phyloP scores from a whole-genome alignment of 108 stramenopile genomes.

The Skeletonema potamos region DNA sequence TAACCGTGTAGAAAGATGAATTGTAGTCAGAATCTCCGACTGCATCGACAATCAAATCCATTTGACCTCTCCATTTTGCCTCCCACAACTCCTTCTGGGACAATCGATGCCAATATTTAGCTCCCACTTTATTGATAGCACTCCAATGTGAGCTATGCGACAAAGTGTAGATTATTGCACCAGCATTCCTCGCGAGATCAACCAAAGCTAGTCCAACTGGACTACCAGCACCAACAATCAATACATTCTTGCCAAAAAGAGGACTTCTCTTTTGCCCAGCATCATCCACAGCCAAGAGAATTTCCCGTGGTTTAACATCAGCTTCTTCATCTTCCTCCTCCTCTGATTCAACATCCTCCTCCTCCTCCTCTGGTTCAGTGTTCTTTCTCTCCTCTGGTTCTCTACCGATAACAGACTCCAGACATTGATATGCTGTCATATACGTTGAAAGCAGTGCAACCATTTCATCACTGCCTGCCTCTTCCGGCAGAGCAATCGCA shows the following conservation, averaged over 20 bases:
- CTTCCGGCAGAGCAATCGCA: constrained; percentile 57
- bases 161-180: constrained; percentile 52
- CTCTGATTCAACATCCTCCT: neutral
- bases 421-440: constrained; percentile 71
- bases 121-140: neutral
- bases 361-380: neutral
- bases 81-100: neutral
- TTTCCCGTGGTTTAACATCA: neutral
- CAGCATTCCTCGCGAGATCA: constrained; percentile 56
- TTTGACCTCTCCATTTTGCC: neutral
- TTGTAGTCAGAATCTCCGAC: neutral
- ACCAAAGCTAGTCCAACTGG: constrained; percentile 59
- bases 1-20: neutral
- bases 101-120: neutral
- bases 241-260: constrained; percentile 59
- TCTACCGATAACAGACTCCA: neutral
- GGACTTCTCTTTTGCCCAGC: constrained; percentile 16
- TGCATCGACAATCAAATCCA: neutral
- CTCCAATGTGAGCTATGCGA: neutral
- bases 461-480: constrained; percentile 37
- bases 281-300: neutral
- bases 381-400: neutral
- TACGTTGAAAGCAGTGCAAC: constrained; percentile 69
- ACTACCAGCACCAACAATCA: constrained; percentile 64
- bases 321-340: too few relatives aligned